Base-by-base conservation (phyloP, 2,329 filamentous ascomycete species). In the Ceratocystis cacaofunesta region DNA sequence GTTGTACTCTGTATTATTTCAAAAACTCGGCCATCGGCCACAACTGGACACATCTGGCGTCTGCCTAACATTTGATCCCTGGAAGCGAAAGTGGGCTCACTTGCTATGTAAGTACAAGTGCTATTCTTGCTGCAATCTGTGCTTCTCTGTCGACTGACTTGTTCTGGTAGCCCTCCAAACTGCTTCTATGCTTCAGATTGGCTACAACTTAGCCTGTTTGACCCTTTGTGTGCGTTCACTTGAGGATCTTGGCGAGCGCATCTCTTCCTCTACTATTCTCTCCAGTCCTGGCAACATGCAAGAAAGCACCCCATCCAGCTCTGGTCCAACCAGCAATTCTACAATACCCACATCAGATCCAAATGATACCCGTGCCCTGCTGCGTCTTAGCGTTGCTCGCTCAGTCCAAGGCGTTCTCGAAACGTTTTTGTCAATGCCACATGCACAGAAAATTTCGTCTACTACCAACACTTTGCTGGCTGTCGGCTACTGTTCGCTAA, bases 1-100 rank as follows among this genome's bases (percentile, higher is more conserved):
- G 61, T 68, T 77, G 1, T 77, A 76, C 62, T 72, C 74, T 5
- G 69, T 70, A 1, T 68, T 77, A 1, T 75, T 76, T 52, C 70
- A 75, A 41, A 75, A 75, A 65, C 66, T 76, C 8, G 68, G 71
- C 28, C 68, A 72, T 41, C 69, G 72, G 61, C 69, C 72, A 3
- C 72, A 72, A 55, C 70, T 73, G 0, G 70, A 71, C 41, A 69
- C 71, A 36, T 71, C 71, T 19, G 70, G 71, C 17, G 72, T 62
- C 32, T 67, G 66, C 44, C 43, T 67, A 30, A 62, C 66, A 5
- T 67, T 67, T 62, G 66, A 67, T 22, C 17, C 46, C 12, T 67
- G 66, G 66, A 67, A 67, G 48, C 62, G 66, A 17, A 65, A 67
- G 17, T 67, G 66, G 66, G 46, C 66, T 6, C 66, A 67, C 48